These are phyloP conservation scores for Crepidotus variabilis DNA, from an alignment of 768 basidiomycete genomes.

Conservation along the genomic window DNA sequence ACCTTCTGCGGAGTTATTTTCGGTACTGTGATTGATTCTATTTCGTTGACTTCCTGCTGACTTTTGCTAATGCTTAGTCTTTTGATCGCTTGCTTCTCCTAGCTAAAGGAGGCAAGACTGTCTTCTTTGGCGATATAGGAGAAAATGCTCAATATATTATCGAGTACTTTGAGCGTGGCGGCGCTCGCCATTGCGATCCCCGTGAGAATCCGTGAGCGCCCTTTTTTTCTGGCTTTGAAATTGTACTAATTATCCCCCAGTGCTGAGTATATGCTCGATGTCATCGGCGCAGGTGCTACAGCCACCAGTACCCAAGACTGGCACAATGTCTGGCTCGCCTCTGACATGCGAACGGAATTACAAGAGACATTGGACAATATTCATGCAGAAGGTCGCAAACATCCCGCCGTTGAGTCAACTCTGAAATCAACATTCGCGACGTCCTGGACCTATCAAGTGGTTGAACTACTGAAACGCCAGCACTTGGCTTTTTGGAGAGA, in stretches of 20 bases:
- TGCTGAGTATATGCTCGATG: constrained; percentile 63
- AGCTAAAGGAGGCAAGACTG: constrained; percentile 71
- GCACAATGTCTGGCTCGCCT: constrained; percentile 46
- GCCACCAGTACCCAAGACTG: constrained; percentile 52
- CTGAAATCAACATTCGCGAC: constrained; percentile 46
- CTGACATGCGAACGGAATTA: constrained; percentile 28
- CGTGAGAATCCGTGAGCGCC: constrained; percentile 68
- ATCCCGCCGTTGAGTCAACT: constrained; percentile 32
- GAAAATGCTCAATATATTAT: constrained; percentile 56
- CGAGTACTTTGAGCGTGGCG: constrained; percentile 72
- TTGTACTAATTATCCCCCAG: constrained; percentile 30
- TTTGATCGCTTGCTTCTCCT: constrained; percentile 81
- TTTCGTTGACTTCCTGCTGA: neutral
- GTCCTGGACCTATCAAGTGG: constrained; percentile 47
- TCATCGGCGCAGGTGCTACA: constrained; percentile 71
- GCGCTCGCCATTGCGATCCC: constrained; percentile 55
- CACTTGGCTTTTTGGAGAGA: constrained; percentile 48
- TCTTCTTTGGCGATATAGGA: constrained; percentile 75
- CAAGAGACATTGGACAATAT: constrained; percentile 41
- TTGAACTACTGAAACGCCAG: constrained; percentile 40
- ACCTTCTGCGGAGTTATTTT: constrained; percentile 83
- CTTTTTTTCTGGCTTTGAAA: neutral
- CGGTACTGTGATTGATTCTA: constrained; percentile 35
- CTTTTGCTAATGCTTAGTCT: constrained; percentile 25
- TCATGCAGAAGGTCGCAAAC: constrained; percentile 45